Evolutionary conservation across 2,329 filamentous ascomycete species (phyloP), one percentile per base, ranked within the genome.

Genomic region (Balansia obtecta): DNA sequence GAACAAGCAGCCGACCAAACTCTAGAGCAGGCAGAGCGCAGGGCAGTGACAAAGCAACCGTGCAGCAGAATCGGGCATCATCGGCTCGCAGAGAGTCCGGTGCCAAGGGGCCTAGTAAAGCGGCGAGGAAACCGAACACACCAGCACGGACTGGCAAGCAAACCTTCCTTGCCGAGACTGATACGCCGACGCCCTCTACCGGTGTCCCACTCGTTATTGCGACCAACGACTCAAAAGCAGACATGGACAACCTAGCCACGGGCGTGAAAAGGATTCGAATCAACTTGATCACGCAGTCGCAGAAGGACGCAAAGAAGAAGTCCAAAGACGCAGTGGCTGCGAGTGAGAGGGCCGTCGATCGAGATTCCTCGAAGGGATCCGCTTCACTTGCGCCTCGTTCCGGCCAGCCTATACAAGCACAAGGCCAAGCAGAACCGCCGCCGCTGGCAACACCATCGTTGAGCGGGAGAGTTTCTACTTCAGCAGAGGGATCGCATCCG

Each of bases 191-290:
- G 12, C 52, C 55, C 1, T 48, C 49, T 5, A 52, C 52, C 2
- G 52, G 50, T n/a, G 34, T 49, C 6, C 39, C 38, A 11, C 34
- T 48, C n/a, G 37, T 37, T 15, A 38, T 47, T 8, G 55, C 48
- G 2, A 46, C 55, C 30, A 47, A 56, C n/a, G 45, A 55, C 22
- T 40, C 48, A 4, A 55, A 53, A 2, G 66, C 71, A 45, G 74
- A 74, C 46, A 60, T 83, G 37, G 76, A 82, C 49, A 72, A 66
- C 46, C 69, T 84, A 53, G 76, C 78, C 0, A 70, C 68, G 37
- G 74, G 76, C 1, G 76, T 83, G 73, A 81, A 77, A 61, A 80
- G 76, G 61, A 77, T 83, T 52, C 81, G 76, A 60, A 79, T 83
- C 57, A 82, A 76, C 48, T 61, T 83, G 22, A 68, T 82, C 39